A percentile compares a stretch with the other conserved stretches of the same genome.
These are phyloP conservation scores for Trichoderma polysporum DNA, from an alignment of 2,329 filamentous ascomycete species.

Conservation along the genomic window DNA sequence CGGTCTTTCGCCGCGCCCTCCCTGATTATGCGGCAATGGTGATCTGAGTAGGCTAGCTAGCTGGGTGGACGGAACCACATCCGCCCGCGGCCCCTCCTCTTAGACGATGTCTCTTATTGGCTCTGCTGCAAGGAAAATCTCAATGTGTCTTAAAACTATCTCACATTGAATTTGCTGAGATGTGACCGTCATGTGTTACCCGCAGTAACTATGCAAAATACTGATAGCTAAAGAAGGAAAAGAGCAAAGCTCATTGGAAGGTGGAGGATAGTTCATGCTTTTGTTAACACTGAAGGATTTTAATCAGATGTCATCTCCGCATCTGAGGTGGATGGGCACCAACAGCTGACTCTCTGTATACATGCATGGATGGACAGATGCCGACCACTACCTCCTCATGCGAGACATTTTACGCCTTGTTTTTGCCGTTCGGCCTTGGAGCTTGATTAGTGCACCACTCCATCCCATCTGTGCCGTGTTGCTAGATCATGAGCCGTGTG, in stretches of 20 bases:
- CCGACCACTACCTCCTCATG: not conserved
- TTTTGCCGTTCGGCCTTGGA: not conserved
- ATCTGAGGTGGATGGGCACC: not conserved
- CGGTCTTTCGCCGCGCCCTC: not conserved
- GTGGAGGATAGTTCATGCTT: not conserved
- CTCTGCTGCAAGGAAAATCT: slow-evolving; percentile 3
- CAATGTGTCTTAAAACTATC: not conserved
- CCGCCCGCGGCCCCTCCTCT: slow-evolving; percentile 12
- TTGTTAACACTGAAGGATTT: not conserved
- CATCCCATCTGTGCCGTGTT: not conserved
- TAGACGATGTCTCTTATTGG: slow-evolving; percentile 8
- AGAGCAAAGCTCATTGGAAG: not conserved
- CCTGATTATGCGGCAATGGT: not conserved
- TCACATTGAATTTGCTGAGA: slow-evolving; percentile 1
- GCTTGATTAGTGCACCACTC: not conserved
- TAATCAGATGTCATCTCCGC: not conserved
- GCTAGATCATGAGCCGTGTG: not conserved
- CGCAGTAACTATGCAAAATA: not conserved
- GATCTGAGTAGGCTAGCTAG: not conserved
- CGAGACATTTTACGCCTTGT: not conserved
- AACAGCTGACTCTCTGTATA: not conserved
- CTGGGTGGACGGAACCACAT: not conserved
- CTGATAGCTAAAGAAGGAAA: not conserved
- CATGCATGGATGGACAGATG: not conserved
- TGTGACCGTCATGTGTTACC: not conserved